Percentiles rank a stretch among this genome's conserved stretches.
Evolutionary conservation across 1,139 yeast species (phyloP).

Genomic region (Wickerhamiella infanticola): DNA sequence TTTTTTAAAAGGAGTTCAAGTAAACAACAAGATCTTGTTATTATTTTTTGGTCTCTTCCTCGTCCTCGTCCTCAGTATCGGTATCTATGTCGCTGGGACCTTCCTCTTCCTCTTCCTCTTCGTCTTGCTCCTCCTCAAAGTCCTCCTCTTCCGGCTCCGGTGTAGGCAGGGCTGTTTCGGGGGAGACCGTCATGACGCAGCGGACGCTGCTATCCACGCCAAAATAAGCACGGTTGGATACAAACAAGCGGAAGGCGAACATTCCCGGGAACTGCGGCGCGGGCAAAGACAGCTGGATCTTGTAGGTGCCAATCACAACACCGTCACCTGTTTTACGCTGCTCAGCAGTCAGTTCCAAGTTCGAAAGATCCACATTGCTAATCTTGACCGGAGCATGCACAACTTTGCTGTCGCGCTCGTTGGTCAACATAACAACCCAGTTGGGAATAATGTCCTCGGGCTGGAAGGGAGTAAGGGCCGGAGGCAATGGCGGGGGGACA

Average conservation of each 20-base stretch:
- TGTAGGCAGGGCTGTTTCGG: conserved; percentile 16
- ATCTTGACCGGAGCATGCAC: conserved; percentile 51
- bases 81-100: conserved; percentile 15
- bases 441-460: conserved; percentile 36
- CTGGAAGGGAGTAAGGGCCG: conserved; percentile 51
- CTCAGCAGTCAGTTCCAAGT: conserved; percentile 37
- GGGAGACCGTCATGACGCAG: conserved; percentile 25
- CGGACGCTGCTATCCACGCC: conserved; percentile 26
- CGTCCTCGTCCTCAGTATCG: conserved; percentile 17
- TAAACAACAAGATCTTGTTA: background rate
- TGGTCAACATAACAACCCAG: conserved; percentile 56
- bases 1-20: background rate
- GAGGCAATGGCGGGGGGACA: conserved; percentile 51
- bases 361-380: conserved; percentile 39
- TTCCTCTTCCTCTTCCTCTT: conserved; percentile 22
- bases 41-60: conserved; percentile 3
- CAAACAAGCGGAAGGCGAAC: conserved; percentile 34
- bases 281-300: conserved; percentile 53
- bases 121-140: conserved; percentile 23
- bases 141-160: conserved; percentile 13
- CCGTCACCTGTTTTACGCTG: conserved; percentile 32
- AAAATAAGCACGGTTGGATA: conserved; percentile 24
- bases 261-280: conserved; percentile 54
- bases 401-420: conserved; percentile 65
- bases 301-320: conserved; percentile 52